These are phyloP conservation scores for Artemisia argyi DNA, from an alignment of 129 eudicot species.

Conservation along the genomic window DNA sequence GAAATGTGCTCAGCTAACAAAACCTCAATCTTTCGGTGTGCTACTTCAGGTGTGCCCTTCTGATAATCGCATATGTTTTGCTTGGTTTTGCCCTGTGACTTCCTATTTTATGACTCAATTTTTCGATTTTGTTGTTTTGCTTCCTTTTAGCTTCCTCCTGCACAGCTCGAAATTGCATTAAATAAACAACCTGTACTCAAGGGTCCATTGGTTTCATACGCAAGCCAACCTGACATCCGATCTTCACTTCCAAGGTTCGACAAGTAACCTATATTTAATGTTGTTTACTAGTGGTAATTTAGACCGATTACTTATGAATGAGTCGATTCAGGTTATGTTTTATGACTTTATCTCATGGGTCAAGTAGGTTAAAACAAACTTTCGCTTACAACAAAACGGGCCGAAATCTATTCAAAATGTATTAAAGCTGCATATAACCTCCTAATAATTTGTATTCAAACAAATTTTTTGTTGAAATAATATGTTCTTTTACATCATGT, in stretches of 20 bases:
- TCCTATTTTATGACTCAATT: neutral
- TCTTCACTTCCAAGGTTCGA: slow-evolving; percentile 86
- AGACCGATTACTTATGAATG: neutral
- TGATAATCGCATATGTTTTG: neutral
- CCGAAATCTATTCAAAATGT: no score
- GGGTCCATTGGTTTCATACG: slow-evolving; percentile 79
- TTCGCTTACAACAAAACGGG: neutral
- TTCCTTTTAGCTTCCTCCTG: slow-evolving; percentile 68
- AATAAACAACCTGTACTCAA: slow-evolving; percentile 68
- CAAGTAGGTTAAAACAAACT: neutral
- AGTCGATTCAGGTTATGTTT: neutral
- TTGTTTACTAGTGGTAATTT: slow-evolving; percentile 3
- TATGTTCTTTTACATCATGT: no score
- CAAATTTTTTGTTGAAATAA: no score
- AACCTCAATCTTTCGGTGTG: slow-evolving; percentile 84
- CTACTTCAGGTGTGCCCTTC: slow-evolving; percentile 83
- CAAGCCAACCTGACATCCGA: slow-evolving; percentile 70
- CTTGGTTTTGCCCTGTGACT: neutral
- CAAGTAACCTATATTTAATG: slow-evolving; percentile 13
- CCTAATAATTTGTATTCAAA: no score
- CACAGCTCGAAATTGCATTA: slow-evolving; percentile 85
- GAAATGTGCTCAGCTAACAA: slow-evolving; percentile 85
- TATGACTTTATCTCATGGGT: no score
- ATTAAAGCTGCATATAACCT: no score
- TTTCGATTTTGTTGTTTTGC: no score